phyloP scores from a whole-genome alignment of 768 basidiomycete species.

The Lactarius sp. region DNA sequence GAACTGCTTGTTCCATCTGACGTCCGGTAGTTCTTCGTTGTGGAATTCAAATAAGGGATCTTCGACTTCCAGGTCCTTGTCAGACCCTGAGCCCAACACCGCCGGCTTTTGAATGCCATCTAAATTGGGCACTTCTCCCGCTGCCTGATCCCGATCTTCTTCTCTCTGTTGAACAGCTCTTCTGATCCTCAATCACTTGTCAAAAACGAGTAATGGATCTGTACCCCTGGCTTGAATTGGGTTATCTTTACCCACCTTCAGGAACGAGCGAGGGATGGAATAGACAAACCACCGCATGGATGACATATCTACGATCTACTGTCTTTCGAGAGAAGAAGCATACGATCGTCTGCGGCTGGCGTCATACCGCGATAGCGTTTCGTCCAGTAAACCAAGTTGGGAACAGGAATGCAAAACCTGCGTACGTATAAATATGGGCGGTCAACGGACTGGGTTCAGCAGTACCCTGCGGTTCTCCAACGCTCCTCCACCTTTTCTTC shows the following conservation, averaged over 20 bases:
- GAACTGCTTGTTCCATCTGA: background rate
- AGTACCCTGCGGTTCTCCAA: conserved; percentile 14
- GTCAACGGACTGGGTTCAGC: background rate
- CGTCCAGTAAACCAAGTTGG: background rate
- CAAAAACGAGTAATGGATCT: background rate
- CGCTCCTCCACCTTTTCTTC: background rate
- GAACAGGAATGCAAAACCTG: conserved; percentile 2
- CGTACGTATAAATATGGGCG: conserved; percentile 5
- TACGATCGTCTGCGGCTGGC: background rate
- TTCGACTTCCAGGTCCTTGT: background rate
- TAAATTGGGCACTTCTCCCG: background rate
- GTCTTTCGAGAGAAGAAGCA: background rate
- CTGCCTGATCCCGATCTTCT: background rate
- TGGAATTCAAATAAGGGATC: background rate
- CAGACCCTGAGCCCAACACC: background rate
- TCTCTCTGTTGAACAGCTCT: background rate
- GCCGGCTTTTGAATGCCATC: background rate
- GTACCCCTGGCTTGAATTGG: background rate
- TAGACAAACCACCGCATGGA: background rate
- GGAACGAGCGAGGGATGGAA: background rate
- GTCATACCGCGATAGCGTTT: background rate
- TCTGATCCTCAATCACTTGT: background rate
- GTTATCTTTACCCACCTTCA: background rate
- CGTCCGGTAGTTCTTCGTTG: background rate
- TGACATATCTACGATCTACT: background rate